Conservation (phyloP, 1,139 yeast genomes). For the Blastobotrys apis region DNA sequence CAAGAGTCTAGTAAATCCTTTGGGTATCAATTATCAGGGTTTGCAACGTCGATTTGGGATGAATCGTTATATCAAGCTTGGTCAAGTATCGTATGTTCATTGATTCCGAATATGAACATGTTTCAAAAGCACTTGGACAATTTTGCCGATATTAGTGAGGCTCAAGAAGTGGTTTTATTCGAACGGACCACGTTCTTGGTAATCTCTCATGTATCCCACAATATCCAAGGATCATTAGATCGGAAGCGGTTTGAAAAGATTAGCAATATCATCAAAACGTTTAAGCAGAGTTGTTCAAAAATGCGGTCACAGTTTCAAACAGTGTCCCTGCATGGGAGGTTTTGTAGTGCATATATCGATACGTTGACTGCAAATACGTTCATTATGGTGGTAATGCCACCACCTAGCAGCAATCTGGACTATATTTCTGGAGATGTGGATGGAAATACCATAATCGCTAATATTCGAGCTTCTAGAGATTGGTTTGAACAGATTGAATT, state of each 20-base stretch:
- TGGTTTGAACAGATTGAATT: slow-evolving; percentile 58
- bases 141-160: slow-evolving; percentile 72
- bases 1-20: slow-evolving; percentile 73
- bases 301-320: slow-evolving; percentile 80
- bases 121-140: slow-evolving; percentile 74
- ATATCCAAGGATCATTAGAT: slow-evolving; percentile 42
- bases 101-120: slow-evolving; percentile 84
- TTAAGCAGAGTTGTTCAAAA: slow-evolving; percentile 87
- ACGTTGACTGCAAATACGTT: slow-evolving; percentile 69
- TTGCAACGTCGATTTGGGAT: slow-evolving; percentile 97
- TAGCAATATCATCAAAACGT: slow-evolving; percentile 88
- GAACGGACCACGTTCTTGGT: slow-evolving; percentile 93
- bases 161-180: slow-evolving; percentile 85
- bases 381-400: slow-evolving; percentile 62
- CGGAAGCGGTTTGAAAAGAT: slow-evolving; percentile 94
- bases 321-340: slow-evolving; percentile 68
- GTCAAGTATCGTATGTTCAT: slow-evolving; percentile 92
- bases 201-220: slow-evolving; percentile 52
- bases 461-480: slow-evolving; percentile 61
- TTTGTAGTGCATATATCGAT: slow-evolving; percentile 66
- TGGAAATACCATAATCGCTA: slow-evolving; percentile 60
- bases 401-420: slow-evolving; percentile 26
- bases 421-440: slow-evolving; percentile 43
- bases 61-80: slow-evolving; percentile 94
- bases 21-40: slow-evolving; percentile 78